phyloP scores from a whole-genome alignment of 2,329 filamentous ascomycete genomes.

The Byssochlamys sp. region DNA sequence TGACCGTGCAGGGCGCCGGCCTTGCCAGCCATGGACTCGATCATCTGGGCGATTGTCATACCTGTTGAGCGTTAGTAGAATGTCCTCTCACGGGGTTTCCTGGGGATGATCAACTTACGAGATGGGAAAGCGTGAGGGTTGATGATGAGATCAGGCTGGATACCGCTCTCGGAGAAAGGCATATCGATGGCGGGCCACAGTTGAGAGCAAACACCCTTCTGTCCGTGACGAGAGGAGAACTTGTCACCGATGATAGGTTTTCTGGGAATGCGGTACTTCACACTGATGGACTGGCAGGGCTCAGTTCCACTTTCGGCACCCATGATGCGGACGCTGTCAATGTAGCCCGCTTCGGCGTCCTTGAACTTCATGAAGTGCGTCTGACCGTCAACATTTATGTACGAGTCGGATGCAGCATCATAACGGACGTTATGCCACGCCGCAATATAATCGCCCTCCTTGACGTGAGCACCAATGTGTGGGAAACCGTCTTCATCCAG shows the following conservation, averaged over 20 bases:
- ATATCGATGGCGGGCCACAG: conserved; percentile 91
- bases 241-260: conserved; percentile 94
- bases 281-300: conserved; percentile 74
- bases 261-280: conserved; percentile 87
- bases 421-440: conserved; percentile 81
- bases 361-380: conserved; percentile 93
- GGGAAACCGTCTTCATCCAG: conserved; percentile 85
- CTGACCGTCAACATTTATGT: conserved; percentile 74
- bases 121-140: conserved; percentile 99
- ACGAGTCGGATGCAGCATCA: conserved; percentile 59
- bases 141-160: conserved; percentile 96
- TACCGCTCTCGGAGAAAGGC: conserved; percentile 93
- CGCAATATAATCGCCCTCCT: conserved; percentile 73
- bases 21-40: conserved; percentile 93
- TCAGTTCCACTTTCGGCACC: conserved; percentile 75
- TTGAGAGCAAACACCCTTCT: conserved; percentile 93
- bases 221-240: conserved; percentile 95
- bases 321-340: conserved; percentile 87
- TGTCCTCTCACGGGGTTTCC: not conserved
- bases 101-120: conserved; percentile 37
- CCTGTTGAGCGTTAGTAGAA: conserved; percentile 13
- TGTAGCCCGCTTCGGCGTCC: conserved; percentile 74
- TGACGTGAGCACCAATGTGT: conserved; percentile 64
- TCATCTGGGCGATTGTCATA: conserved; percentile 99
- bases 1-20: conserved; percentile 85